Conservation (phyloP, 2,329 filamentous ascomycete genomes). For the Purpureocillium lavendulum region DNA sequence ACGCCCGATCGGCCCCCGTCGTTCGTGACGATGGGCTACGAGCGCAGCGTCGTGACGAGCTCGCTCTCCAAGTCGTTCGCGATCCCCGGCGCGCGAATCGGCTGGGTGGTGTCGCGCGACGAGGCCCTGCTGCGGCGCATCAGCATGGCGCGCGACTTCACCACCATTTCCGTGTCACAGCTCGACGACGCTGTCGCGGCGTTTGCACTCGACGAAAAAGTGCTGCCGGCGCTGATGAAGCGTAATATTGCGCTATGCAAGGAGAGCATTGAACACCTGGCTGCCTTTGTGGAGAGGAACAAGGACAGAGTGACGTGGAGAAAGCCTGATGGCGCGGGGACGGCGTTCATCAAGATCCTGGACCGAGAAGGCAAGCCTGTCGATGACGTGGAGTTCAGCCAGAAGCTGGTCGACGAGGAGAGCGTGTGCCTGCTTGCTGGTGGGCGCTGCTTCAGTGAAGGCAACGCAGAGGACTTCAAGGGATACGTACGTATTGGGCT, state of each 20-base stretch:
- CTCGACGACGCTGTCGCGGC: constrained; percentile 72
- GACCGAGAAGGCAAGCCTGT: constrained; percentile 1
- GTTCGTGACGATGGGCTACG: constrained; percentile 62
- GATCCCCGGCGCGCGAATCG: constrained; percentile 71
- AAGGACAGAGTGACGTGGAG: background rate
- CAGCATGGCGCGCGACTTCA: constrained; percentile 66
- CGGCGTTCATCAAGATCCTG: constrained; percentile 2
- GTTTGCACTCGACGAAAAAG: constrained; percentile 54
- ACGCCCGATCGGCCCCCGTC: constrained; percentile 46
- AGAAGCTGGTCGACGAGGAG: background rate
- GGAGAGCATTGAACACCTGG: constrained; percentile 1
- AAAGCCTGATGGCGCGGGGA: background rate
- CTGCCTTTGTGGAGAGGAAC: constrained; percentile 1
- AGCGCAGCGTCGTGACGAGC: constrained; percentile 63
- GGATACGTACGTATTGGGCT: constrained; percentile 1
- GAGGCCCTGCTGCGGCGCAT: constrained; percentile 52
- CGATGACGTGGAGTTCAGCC: constrained; percentile 2
- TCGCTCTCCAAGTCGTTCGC: constrained; percentile 83
- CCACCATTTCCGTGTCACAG: constrained; percentile 77
- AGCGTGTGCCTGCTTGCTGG: background rate
- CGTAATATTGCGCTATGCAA: constrained; percentile 35
- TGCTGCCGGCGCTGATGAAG: constrained; percentile 32
- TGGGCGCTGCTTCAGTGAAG: background rate
- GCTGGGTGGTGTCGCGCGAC: constrained; percentile 71
- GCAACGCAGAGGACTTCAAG: background rate